Evolutionary conservation across 208 protist species (phyloP).

Genomic region (Trypanosoma congolense): DNA sequence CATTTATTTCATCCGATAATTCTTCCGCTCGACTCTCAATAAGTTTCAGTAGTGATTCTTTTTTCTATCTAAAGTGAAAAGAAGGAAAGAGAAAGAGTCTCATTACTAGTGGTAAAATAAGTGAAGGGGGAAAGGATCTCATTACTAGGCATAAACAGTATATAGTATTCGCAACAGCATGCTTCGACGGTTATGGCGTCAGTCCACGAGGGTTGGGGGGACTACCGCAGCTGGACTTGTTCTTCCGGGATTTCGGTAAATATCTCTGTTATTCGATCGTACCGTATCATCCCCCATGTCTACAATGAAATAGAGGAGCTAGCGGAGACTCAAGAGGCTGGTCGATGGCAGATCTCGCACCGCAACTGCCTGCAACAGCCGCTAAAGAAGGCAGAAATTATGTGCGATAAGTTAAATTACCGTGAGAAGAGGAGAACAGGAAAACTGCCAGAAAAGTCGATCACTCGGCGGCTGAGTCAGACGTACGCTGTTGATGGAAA

Average conservation of each 20-base stretch:
- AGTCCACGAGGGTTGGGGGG: background rate
- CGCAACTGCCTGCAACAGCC: constrained; percentile 81
- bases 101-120: too few species aligned
- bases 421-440: constrained; percentile 76
- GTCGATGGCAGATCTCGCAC: constrained; percentile 82
- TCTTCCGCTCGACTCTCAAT: too few species aligned
- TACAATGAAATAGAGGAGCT: constrained; percentile 87
- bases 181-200: constrained; percentile 16
- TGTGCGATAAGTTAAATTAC: constrained; percentile 85
- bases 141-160: too few species aligned
- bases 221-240: background rate
- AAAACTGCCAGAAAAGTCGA: constrained; percentile 80
- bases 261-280: constrained; percentile 23
- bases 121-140: too few species aligned
- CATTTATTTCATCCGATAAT: too few species aligned
- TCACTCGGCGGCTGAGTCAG: constrained; percentile 76
- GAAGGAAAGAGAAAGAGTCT: background rate
- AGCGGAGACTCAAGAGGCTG: constrained; percentile 69
- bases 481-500: constrained; percentile 80
- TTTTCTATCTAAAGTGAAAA: too few species aligned
- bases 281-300: constrained; percentile 82
- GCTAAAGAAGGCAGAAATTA: constrained; percentile 79
- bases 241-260: background rate
- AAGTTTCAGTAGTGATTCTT: too few species aligned
- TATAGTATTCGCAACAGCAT: constrained; percentile 20